Evolutionary conservation across 768 basidiomycete species (phyloP), one percentile per base, ranked within the genome.

Genomic region (Arthromyces matolae): DNA sequence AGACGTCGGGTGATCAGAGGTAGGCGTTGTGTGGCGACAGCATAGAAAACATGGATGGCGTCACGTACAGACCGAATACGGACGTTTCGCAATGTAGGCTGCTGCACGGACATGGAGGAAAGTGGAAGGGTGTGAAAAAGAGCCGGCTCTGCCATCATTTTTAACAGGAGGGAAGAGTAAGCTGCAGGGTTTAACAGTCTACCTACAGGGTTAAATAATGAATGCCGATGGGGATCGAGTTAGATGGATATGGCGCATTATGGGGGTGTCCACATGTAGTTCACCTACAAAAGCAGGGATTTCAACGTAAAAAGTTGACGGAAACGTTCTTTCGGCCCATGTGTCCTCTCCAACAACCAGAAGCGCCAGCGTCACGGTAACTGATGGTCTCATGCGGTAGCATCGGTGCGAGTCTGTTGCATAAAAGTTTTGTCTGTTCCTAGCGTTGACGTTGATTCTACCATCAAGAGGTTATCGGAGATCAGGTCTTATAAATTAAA

Each of bases 1-100:
- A 92, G 77, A 7, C 89, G 82, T 47, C 89, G 80, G 18, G 84
- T 86, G 60, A 89, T 88, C 60, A 91, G 77, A 39, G 86, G 86
- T 34, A 90, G 72, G 47, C 72, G 62, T 57, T 81, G 76, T 50
- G 73, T 73, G 8, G 86, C 83, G 42, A 90, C 89, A 40, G 80
- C 89, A 60, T 85, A 73, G 67, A 91, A 90, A 58, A 91, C 83
- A 52, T 84, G 83, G 42, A 85, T 73, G n/a, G 89, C 88, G 63
- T 91, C 89, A 54, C 81, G 74, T 12, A 85, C 86, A 4, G 83
- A 86, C 55, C 86, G 80, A 55, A 90, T 83, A 63, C 86, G 84
- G 35, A 89, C 81, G 62, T 83, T 83, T 45, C 77, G 77, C 42
- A 88, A 75, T 45, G 89, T 89, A 34, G 89, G 89, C 34, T 74